Evolutionary conservation across 2,329 filamentous ascomycete genomes (phyloP).

Genomic region (Xylariales sp.): DNA sequence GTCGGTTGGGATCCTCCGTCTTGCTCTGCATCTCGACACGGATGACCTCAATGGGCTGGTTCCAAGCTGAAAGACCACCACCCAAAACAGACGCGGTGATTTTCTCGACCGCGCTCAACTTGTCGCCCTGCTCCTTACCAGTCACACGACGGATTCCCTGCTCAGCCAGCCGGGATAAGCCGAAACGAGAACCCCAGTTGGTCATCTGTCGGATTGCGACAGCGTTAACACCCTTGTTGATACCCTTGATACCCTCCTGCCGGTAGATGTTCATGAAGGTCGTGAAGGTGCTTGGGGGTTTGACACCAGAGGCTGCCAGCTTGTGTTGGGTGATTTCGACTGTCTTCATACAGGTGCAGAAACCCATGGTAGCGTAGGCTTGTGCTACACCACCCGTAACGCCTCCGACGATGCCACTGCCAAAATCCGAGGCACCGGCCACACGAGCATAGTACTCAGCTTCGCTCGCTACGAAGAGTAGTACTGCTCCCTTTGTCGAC

Average conservation of each 20-base stretch:
- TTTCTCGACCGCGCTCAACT: constrained; percentile 79
- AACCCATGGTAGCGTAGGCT: constrained; percentile 99
- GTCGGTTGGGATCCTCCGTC: constrained; percentile 93
- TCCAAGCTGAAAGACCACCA: constrained; percentile 95
- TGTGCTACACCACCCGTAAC: constrained; percentile 93
- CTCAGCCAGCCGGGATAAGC: constrained; percentile 87
- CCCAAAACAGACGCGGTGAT: constrained; percentile 80
- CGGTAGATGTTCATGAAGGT: constrained; percentile 98
- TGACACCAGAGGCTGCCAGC: constrained; percentile 74
- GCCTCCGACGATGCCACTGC: constrained; percentile 83
- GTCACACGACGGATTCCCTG: constrained; percentile 74
- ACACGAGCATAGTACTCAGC: constrained; percentile 90
- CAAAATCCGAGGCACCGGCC: constrained; percentile 80
- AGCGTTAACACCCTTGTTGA: constrained; percentile 98
- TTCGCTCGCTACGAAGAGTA: constrained; percentile 98
- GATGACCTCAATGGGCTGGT: constrained; percentile 99
- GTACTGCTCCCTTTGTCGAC: constrained; percentile 97
- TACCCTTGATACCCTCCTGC: constrained; percentile 86
- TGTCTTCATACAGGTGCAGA: constrained; percentile 99
- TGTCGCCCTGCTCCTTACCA: constrained; percentile 74
- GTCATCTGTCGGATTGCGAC: constrained; percentile 98
- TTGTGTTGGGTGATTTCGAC: constrained; percentile 99
- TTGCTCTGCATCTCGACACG: constrained; percentile 99
- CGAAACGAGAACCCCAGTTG: constrained; percentile 97
- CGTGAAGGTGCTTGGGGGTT: constrained; percentile 83